These are phyloP conservation scores for Albugo candida DNA, from an alignment of 352 stramenopile species.

Conservation along the genomic window DNA sequence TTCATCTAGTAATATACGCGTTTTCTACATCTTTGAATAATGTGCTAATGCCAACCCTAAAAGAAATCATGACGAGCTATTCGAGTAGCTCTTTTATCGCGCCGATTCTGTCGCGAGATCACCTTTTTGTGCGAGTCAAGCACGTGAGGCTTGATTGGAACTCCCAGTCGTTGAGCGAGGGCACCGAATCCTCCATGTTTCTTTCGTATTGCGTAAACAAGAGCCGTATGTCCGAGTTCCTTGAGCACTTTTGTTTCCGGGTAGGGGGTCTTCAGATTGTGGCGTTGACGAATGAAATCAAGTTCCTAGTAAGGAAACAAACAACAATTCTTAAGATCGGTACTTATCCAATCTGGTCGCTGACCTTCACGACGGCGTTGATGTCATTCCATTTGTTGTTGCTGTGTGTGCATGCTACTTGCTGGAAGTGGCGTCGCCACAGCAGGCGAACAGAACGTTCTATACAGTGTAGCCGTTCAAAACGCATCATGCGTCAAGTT, in stretches of 20 bases:
- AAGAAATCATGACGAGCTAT: slow-evolving; percentile 44
- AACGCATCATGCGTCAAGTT: too few species aligned
- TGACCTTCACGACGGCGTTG: slow-evolving; percentile 28
- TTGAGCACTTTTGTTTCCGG: slow-evolving; percentile 60
- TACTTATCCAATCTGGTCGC: neutral
- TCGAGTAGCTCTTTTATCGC: slow-evolving; percentile 28
- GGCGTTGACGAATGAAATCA: slow-evolving; percentile 29
- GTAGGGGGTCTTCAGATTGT: slow-evolving; percentile 18
- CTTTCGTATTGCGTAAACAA: slow-evolving; percentile 62
- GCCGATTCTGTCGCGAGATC: slow-evolving; percentile 31
- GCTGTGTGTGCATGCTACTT: too few species aligned
- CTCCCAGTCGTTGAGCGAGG: slow-evolving; percentile 35
- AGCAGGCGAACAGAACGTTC: too few species aligned
- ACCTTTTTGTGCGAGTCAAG: slow-evolving; percentile 56
- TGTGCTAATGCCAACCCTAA: neutral
- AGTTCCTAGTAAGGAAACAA: slow-evolving; percentile 19
- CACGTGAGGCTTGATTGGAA: slow-evolving; percentile 14
- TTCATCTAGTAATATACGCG: neutral
- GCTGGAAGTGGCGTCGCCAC: too few species aligned
- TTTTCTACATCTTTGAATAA: slow-evolving; percentile 13
- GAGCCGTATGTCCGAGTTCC: slow-evolving; percentile 26
- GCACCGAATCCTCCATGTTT: slow-evolving; percentile 55
- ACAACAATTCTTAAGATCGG: neutral
- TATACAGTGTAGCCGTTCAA: too few species aligned
- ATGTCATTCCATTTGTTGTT: slow-evolving; percentile 32